Evolutionary conservation across 129 eudicot species (phyloP), one percentile per base, ranked within the genome.

Genomic region (Rutidosis leptorrhynchoides): DNA sequence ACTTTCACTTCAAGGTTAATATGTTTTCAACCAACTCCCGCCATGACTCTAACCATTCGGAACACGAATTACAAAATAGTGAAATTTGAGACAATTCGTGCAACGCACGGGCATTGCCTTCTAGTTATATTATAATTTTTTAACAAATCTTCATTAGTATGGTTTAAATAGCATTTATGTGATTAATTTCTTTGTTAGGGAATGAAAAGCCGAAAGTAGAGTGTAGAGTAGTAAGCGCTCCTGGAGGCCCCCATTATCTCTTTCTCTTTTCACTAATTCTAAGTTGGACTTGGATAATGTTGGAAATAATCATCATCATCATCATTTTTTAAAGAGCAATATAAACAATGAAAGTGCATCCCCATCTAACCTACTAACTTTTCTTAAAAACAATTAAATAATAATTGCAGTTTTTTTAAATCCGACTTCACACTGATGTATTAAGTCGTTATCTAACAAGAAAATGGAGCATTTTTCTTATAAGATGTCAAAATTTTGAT

Each of bases 171-270:
- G 25, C 3, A 57, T 4, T 16, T 26, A 4, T 20, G 12, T 23
- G 40, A 15, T 60, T 23, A 25, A 15, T 60, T 42, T 10, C 19
- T 5, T 43, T 0, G 2, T 67, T 74, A 24, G 43, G 49, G 68
- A 68, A 75, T 25, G 45, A 51, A 68, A 64, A 40, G 74, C 80
- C 74, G 75, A 75, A 75, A 75, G 80, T 68, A 7, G 74, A 59
- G 63, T 75, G 48, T 67, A 75, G 69, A 67, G 69, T 67, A 67
- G 69, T 67, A 67, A 67, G 54, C 80, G 80, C 80, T 75, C 80
- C 75, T 68, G 40, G 69, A 75, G 80, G 80, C 64, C 80, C 80
- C 80, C 74, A 62, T 68, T 25, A 75, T 60, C 40, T 52, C 65
- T 75, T 7, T 72, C 64, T 72, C 53, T 75, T 75, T 68, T 67